Conservation (phyloP, 345 rosid species). For the Populus pruinosa region DNA sequence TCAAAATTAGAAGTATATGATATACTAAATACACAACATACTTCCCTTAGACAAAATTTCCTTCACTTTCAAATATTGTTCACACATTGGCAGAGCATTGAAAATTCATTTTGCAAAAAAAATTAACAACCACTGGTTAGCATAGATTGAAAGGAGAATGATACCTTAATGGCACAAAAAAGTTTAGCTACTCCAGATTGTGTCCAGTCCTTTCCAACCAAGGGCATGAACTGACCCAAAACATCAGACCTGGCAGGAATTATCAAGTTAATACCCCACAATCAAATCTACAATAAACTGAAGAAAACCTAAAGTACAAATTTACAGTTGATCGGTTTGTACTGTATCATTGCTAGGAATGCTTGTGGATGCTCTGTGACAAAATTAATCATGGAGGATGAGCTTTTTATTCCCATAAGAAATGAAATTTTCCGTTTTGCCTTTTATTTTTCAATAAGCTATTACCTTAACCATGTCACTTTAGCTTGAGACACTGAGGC, state of each 20-base stretch:
- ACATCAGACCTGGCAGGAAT: conserved; percentile 80
- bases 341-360: not conserved
- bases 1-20: not conserved
- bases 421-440: not conserved
- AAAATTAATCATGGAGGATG: not conserved
- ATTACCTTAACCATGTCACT: not conserved
- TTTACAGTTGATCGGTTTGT: not conserved
- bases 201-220: conserved; percentile 96
- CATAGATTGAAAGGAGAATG: not conserved
- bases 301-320: not conserved
- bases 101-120: not conserved
- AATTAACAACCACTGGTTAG: not conserved
- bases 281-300: not conserved
- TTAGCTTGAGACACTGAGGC: not conserved
- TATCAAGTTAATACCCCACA: conserved; percentile 11
- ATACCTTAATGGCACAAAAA: conserved; percentile 85
- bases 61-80: not conserved
- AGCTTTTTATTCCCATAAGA: not conserved
- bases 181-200: conserved; percentile 94
- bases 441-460: not conserved
- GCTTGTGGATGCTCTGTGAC: too few species aligned
- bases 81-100: not conserved
- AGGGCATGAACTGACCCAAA: conserved; percentile 94
- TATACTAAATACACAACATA: too few species aligned
- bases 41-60: not conserved